A percentile compares a stretch with the other conserved stretches of the same genome.
phyloP scores from a whole-genome alignment of 2,329 filamentous ascomycete genomes.

The Nemania bipapillata region DNA sequence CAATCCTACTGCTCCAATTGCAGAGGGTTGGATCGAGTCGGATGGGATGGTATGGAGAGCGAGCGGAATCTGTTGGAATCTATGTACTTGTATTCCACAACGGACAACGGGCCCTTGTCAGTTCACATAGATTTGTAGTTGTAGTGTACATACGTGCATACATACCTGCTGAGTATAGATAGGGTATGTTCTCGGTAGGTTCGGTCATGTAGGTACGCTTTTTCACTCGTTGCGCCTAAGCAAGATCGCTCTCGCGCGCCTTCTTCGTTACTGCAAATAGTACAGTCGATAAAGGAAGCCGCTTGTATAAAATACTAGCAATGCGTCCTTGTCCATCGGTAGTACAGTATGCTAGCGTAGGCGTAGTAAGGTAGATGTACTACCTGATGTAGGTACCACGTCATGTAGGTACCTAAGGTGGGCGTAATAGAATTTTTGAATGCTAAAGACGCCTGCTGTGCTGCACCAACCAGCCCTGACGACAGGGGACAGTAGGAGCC shows the following conservation, averaged over 20 bases:
- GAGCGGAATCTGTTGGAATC: slow-evolving; percentile 22
- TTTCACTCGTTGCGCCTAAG: not conserved
- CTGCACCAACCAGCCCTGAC: slow-evolving; percentile 15
- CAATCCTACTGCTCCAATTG: slow-evolving; percentile 30
- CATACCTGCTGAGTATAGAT: not conserved
- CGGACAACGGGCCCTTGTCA: no score
- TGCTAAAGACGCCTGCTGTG: not conserved
- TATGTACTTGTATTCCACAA: slow-evolving; percentile 8
- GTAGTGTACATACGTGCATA: no score
- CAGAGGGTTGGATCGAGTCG: slow-evolving; percentile 26
- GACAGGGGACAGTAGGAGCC: slow-evolving; percentile 29
- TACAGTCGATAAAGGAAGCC: slow-evolving; percentile 1
- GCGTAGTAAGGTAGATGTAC: not conserved
- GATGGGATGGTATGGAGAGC: slow-evolving; percentile 24
- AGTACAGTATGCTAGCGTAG: not conserved
- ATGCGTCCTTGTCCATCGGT: not conserved
- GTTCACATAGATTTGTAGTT: not conserved
- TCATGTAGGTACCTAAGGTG: no score
- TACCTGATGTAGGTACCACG: not conserved
- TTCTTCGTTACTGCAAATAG: not conserved
- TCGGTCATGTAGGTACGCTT: not conserved
- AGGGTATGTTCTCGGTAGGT: not conserved
- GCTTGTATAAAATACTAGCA: not conserved
- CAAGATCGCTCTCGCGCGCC: not conserved
- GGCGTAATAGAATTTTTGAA: no score